Percentiles rank a stretch among this genome's conserved stretches.
Conservation (phyloP, 257 asterid species). For the Apocynum venetum region DNA sequence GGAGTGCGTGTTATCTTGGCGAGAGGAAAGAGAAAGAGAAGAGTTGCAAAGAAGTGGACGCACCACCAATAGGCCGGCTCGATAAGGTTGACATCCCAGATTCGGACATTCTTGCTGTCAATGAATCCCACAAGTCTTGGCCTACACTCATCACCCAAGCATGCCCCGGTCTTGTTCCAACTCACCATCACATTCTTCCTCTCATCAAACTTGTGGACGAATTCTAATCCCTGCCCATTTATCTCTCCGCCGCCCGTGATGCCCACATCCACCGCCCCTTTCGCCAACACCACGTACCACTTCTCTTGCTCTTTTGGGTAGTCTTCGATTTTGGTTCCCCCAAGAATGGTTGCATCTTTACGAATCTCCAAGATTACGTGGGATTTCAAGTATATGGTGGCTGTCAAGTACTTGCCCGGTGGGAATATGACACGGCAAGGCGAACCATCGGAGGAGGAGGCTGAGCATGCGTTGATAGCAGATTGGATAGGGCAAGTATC, state of each 20-base stretch:
- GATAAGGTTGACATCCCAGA: conserved; percentile 50
- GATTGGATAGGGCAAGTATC: conserved; percentile 74
- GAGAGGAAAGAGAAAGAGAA: neutral
- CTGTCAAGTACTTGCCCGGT: conserved; percentile 70
- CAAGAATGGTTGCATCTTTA: conserved; percentile 53
- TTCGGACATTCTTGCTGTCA: conserved; percentile 48
- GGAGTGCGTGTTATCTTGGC: no score
- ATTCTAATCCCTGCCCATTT: conserved; percentile 85
- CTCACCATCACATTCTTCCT: conserved; percentile 98
- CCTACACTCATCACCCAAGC: conserved; percentile 88
- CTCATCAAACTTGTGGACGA: conserved; percentile 62
- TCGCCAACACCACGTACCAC: conserved; percentile 92
- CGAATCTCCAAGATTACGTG: conserved; percentile 53
- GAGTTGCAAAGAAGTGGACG: conserved; percentile 4
- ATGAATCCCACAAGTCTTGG: conserved; percentile 86
- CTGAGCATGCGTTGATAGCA: conserved; percentile 64
- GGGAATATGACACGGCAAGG: conserved; percentile 77
- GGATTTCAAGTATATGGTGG: conserved; percentile 63
- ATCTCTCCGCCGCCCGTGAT: conserved; percentile 95
- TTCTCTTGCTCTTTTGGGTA: conserved; percentile 54
- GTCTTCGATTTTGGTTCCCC: conserved; percentile 62
- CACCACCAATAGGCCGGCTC: conserved; percentile 94
- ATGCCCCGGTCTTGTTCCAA: conserved; percentile 77
- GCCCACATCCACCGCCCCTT: conserved; percentile 63
- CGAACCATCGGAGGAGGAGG: conserved; percentile 22